These are phyloP conservation scores for Cercis canadensis DNA, from an alignment of 306 rosid genomes.

Conservation along the genomic window DNA sequence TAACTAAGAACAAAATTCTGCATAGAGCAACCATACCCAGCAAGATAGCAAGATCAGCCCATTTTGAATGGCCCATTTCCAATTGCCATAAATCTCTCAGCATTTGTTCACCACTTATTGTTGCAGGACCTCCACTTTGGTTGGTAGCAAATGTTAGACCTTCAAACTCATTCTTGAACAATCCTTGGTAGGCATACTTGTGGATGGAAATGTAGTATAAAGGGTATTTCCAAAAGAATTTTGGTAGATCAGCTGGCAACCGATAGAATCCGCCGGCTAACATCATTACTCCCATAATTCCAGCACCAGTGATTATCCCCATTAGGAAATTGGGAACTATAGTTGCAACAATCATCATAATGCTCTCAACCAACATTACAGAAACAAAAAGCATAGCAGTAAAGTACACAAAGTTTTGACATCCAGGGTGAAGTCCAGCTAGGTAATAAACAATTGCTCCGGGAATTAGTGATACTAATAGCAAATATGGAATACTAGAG, in stretches of 20 bases:
- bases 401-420: slow-evolving; percentile 42
- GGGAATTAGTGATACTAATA: slow-evolving; percentile 53
- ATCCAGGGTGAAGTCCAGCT: slow-evolving; percentile 50
- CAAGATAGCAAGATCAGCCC: slow-evolving; percentile 56
- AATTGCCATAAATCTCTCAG: slow-evolving; percentile 39
- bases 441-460: slow-evolving; percentile 52
- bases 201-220: slow-evolving; percentile 54
- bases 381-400: slow-evolving; percentile 39
- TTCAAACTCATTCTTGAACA: slow-evolving; percentile 61
- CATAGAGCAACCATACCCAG: slow-evolving; percentile 51
- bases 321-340: slow-evolving; percentile 58
- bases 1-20: slow-evolving; percentile 48
- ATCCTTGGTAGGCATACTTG: slow-evolving; percentile 58
- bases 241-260: slow-evolving; percentile 54
- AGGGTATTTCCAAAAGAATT: slow-evolving; percentile 52
- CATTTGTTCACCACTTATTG: slow-evolving; percentile 45
- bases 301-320: slow-evolving; percentile 64
- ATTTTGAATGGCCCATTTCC: slow-evolving; percentile 51
- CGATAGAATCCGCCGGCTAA: slow-evolving; percentile 56
- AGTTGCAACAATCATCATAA: slow-evolving; percentile 65
- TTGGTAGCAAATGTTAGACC: slow-evolving; percentile 34
- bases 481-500: slow-evolving; percentile 52
- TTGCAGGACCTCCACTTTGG: not conserved
- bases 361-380: slow-evolving; percentile 64
- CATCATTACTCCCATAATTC: slow-evolving; percentile 58